Evolutionary conservation across 1,284 basidiomycete genomes (phyloP), one percentile per base, ranked within the genome.

Genomic region (Tilletia indica): DNA sequence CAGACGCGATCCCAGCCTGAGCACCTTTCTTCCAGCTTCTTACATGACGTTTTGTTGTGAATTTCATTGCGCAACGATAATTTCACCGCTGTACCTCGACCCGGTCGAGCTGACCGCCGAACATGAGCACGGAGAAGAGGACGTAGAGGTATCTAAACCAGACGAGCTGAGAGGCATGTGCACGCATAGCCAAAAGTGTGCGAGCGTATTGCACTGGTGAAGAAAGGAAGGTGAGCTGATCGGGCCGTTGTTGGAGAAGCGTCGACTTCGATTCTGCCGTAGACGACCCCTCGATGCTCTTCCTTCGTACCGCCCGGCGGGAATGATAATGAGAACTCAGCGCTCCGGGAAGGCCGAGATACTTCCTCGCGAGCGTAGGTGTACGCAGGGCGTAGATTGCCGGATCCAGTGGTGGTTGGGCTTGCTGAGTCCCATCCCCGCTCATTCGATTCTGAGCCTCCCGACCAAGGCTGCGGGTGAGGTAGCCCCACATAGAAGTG

Each of bases 131-230:
- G 68, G 80, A 82, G 39, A 77, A 76, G 12, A 75, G 49, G 31
- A 83, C 54, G 70, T 82, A 82, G 47, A 83, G 67, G 45, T 78
- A 83, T 2, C 82, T 72, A 70, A 82, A 83, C 82, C 82, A 83
- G 39, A 78, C 80, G 9, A 83, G 72, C 74, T 83, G 82, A 2
- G 79, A 75, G 21, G 70, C 54, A 69, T 83, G 82, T 66, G 76
- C 67, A 21, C 70, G 69, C 82, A 83, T 83, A 11, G 82, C 81
- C 2, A 63, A 67, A 0, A 82, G 70, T 9, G 71, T 73, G 8
- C 39, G 69, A 38, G 58, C 4, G 49, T 83, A 83, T 61, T 74
- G 71, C 0, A 14, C 14, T 16, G 75, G 73, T 31, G 67, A 72
- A 14, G 74, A 74, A 6, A 78, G 73, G 31, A 79, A 72, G 3